Evolutionary conservation across 2,329 filamentous ascomycete species (phyloP), one percentile per base, ranked within the genome.

Genomic region (Neoarthrinium moseri): DNA sequence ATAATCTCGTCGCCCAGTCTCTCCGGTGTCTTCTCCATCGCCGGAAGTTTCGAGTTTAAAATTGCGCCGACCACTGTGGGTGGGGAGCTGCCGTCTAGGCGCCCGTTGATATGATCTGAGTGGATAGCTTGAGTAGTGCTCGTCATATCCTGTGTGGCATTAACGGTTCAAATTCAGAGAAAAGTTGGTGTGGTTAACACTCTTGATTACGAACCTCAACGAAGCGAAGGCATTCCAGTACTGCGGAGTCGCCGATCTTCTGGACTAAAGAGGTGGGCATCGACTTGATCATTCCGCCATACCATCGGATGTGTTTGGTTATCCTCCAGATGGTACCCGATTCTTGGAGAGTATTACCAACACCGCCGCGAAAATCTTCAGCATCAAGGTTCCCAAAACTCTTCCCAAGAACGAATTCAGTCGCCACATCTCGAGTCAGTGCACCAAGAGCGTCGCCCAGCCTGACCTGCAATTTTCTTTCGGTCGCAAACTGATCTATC

Each of bases 271-370:
- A 34, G 12, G 33, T 34, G 1, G 51, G 53, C 2, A 56, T 47
- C 5, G 50, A 42, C 23, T 23, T 32, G 18, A 56, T 39, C 2
- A 27, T 11, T 2, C 50, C 53, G 1, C 51, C 51, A 22, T 50
- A 56, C 46, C 50, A 54, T 34, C 47, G 46, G 8, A 56, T 20
- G 32, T 51, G 48, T 41, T 57, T 57, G 21, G 49, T 54, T 2
- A 15, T 29, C 4, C 17, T 23, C 43, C 43, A 45, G 3, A 45
- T 5, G 13, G n/a, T 11, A 6, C 43, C 43, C 1, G 17, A 17
- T 1, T 24, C 43, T 3, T 45, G 43, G 2, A 21, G 21, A 12
- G 22, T 29, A 2, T 10, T 30, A 3, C 18, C 12, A 5, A 45
- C 11, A 10, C 35, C 27, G 5, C 27, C 21, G 11, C 32, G 22